These are phyloP conservation scores for Serendipita indica DNA, from an alignment of 768 basidiomycete genomes.

Conservation along the genomic window DNA sequence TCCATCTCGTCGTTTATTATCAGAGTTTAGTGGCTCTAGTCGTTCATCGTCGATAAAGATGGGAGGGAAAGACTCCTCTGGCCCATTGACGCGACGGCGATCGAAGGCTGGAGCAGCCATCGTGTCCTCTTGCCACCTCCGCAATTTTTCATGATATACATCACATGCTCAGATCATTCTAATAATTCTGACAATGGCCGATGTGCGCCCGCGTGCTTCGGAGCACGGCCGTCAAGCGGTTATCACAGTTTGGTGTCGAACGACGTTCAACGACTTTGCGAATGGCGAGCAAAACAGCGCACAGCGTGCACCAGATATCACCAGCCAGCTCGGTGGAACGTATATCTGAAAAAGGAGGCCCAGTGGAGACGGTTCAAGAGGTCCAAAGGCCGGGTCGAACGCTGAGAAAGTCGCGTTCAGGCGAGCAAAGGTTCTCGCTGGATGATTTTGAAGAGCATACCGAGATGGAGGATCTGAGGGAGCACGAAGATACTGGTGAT, in stretches of 20 bases:
- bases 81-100: conserved; percentile 79
- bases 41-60: conserved; percentile 34
- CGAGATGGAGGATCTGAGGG: neutral
- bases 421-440: conserved; percentile 2
- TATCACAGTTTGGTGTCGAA: neutral
- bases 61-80: conserved; percentile 66
- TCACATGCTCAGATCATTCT: neutral
- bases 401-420: conserved; percentile 3
- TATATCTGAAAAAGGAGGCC: neutral
- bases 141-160: neutral
- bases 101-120: conserved; percentile 35
- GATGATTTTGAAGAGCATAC: neutral
- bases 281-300: too few species aligned
- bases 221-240: neutral
- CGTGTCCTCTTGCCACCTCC: neutral
- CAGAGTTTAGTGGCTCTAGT: conserved; percentile 17
- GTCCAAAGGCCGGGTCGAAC: neutral
- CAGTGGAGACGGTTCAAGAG: neutral
- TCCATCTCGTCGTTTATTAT: conserved; percentile 29
- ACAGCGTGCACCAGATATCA: too few species aligned
- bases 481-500: neutral
- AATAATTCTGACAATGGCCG: neutral
- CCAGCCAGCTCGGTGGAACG: too few species aligned
- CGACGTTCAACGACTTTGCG: neutral
- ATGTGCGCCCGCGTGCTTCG: neutral